These are phyloP conservation scores for Aspergillus nidulans DNA, from an alignment of 495 filamentous ascomycete genomes.

Conservation along the genomic window DNA sequence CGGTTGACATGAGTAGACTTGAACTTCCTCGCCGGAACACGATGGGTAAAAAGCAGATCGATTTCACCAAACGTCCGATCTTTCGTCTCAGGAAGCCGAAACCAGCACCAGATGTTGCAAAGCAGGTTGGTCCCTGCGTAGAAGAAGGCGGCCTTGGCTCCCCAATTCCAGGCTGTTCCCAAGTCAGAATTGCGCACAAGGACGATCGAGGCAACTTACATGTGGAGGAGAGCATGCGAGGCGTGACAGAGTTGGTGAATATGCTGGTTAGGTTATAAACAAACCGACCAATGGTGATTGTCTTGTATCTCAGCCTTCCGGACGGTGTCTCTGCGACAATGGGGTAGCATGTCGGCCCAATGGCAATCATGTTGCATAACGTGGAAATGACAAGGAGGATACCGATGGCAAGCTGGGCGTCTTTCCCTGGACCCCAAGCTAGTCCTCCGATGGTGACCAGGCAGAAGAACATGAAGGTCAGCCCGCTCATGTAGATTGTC, in stretches of 20 bases:
- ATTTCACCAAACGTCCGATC: conserved; percentile 51
- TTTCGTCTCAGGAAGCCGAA: conserved; percentile 42
- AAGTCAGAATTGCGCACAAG: neutral
- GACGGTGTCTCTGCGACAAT: conserved; percentile 37
- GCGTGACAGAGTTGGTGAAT: conserved; percentile 25
- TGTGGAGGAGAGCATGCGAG: conserved; percentile 16
- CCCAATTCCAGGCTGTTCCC: conserved; percentile 32
- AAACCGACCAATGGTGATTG: conserved; percentile 30
- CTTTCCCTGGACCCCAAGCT: conserved; percentile 41
- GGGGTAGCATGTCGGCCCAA: conserved; percentile 40
- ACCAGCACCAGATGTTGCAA: conserved; percentile 32
- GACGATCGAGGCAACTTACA: neutral
- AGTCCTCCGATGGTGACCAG: conserved; percentile 51
- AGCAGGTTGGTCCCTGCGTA: conserved; percentile 27
- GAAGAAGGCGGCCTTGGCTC: conserved; percentile 38
- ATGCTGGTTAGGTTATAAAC: conserved; percentile 30
- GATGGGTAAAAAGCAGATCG: conserved; percentile 53
- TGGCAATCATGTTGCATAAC: conserved; percentile 28
- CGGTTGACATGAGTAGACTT: conserved; percentile 44
- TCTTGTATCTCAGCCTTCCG: conserved; percentile 30
- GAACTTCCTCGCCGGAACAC: conserved; percentile 47
- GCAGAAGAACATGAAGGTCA: conserved; percentile 36
- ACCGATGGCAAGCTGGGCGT: conserved; percentile 21
- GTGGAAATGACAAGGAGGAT: conserved; percentile 29
- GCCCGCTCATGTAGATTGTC: conserved; percentile 48